Evolutionary conservation across 2,329 filamentous ascomycete genomes (phyloP), one percentile per base, ranked within the genome.

Genomic region (Aspergillus neotritici): DNA sequence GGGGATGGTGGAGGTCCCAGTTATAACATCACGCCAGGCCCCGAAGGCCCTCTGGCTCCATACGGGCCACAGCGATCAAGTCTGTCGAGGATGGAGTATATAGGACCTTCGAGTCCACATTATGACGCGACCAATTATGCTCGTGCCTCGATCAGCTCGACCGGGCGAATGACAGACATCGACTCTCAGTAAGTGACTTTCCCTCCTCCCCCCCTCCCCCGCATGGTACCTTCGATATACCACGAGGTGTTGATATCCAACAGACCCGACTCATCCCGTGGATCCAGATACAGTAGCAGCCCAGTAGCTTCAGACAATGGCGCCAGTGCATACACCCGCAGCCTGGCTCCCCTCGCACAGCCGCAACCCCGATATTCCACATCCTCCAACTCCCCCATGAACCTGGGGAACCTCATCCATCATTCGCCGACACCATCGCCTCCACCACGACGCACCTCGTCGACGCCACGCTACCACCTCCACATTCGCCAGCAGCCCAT

Each of bases 401-500:
- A 65, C 15, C 66, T 69, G 40, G 63, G 63, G 41, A 63, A 59
- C 25, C 52, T 68, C 25, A 58, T 68, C 15, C 58, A 68, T 37
- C 65, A 62, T 25, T 51, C 50, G 2, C 46, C 51, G 21, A 35
- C 42, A 4, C 51, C 49, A 5, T 46, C 54, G n/a, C 52, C 61
- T 7, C 47, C 54, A 33, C 47, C 59, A 14, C 50, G 50, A 40
- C 55, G 49, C 41, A 40, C 49, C 13, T 51, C 56, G 4, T 52
- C 50, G 8, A 51, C 57, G 29, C 54, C 53, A 12, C 60, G 69
- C 8, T 68, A 67, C 48, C 61, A 60, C 31, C 60, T 74, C 6
- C 63, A 67, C 34, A 64, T 74, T 21, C 64, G 71, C 34, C 70
- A 74, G 49, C 70, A 74, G 34, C 71, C 71, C 28, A 54, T 67